Base-by-base conservation (phyloP, 192 early-diverging fungal genomes). In the Backusella liffmaniae region DNA sequence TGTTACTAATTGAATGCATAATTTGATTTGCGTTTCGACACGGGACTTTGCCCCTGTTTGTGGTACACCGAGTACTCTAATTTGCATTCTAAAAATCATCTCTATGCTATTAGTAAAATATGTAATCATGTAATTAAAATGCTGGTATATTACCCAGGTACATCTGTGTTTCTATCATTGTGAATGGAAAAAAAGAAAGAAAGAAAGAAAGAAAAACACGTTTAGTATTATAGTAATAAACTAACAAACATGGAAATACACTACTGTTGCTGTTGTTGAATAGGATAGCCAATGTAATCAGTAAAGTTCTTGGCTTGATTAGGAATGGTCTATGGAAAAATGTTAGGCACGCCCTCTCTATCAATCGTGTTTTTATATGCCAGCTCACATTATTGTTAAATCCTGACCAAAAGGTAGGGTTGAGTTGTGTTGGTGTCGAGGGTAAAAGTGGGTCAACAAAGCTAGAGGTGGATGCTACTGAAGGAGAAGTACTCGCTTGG, bases 1-100 rank as follows among this genome's bases (percentile, higher is more conserved):
- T 13, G 88, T 93, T 1, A 92, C 88, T 29, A 98, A 85, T 79
- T 96, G 93, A 73, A 98, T 82, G 32, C 94, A 96, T 35, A 97
- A 85, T 73, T 95, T 96, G 78, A 96, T 96, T 84, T 97, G 97
- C 16, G 97, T 98, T 83, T 98, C 96, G 37, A 97, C 96, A 8
- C 96, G 84, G 9, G 94, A 96, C 78, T 96, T 95, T 49, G 92
- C 92, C 30, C 89, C 89, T 46, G 81, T 78, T 70, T 78, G 77
- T 21, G 86, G 84, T 51, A 90, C 82, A 30, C 89, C 89, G 21
- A 82, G 53, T 29, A 82, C 81, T n/a, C 81, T 68, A 36, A 82
- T 79, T 74, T 80, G 79, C 70, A 80, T 66, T 39, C 75, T 80
- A 23, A 21, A 59, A 66, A 65, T 2, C 16, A 5, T 15, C 18